Base-by-base conservation (phyloP, 169 alveolate species). In the Cryptosporidium meleagridis region DNA sequence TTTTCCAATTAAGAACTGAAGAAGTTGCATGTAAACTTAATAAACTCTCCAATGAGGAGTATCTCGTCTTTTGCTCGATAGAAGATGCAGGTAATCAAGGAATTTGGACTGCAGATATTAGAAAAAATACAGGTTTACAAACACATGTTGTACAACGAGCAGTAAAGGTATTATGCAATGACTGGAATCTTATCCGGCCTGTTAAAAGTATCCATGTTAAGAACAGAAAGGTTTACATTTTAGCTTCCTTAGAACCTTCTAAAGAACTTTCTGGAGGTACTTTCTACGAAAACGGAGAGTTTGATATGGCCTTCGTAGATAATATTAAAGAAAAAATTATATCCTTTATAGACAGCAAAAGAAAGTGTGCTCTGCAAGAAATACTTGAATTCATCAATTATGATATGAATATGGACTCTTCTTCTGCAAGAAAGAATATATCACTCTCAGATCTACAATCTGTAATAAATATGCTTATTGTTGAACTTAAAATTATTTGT, bases 211-310 rank as follows among this genome's bases (percentile, higher is more conserved):
- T 96, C 37, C 98, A 96, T 75, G 96, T 94, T 26, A 96, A 96
- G 87, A 96, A 95, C 87, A 92, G 98, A 65, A 96, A 96, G 84
- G 93, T 96, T 92, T 96, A 95, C 86, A 96, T 96, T 55, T 84
- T 96, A 41, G 85, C 96, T 18, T 94, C 95, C 67, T 85, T 96
- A 31, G 98, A 96, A 85, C 98, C 98, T 5, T 93, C 98, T 29
- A 94, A 93, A 67, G 97, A 96, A 92, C 96, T 96, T 6, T 93
- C 96, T 10, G 98, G 98, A 5, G 98, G 98, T 0, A 94, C 98
- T 16, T 96, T 96, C 87, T 96, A 96, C 92, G 92, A 92, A 31
- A 95, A 96, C 55, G 97, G 98, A 23, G 98, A 96, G 75, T 96
- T 96, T 85, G 95, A 96, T 93, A 95, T 94, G 85, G 91, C 92